Evolutionary conservation across 1,284 basidiomycete genomes (phyloP).

Genomic region (Ustilago esculenta): DNA sequence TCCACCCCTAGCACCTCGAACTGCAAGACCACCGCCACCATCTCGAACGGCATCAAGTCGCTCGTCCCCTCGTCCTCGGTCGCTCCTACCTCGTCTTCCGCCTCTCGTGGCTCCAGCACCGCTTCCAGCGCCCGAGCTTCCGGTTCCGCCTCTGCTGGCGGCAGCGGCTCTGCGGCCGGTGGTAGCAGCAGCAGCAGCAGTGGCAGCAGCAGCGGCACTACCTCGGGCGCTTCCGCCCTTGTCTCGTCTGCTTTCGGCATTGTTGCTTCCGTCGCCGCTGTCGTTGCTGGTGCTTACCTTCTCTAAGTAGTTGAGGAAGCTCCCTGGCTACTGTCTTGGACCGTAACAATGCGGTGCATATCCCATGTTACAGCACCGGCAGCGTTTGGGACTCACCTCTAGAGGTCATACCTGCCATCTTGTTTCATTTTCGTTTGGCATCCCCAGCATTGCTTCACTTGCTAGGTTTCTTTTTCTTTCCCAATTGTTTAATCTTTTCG

Average conservation of each 20-base stretch:
- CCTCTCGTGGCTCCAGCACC: constrained; percentile 7
- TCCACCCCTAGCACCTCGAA: constrained; percentile 56
- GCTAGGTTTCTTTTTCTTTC: background rate
- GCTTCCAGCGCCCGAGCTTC: constrained; percentile 6
- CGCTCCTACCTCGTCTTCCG: constrained; percentile 11
- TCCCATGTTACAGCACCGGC: too few species aligned
- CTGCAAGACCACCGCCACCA: constrained; percentile 46
- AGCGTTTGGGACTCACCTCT: too few species aligned
- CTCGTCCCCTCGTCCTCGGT: constrained; percentile 18
- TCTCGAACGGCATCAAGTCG: constrained; percentile 55
- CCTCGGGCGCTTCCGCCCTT: constrained; percentile 26
- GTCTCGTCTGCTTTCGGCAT: constrained; percentile 33
- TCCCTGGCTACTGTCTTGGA: too few species aligned
- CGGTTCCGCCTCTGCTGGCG: background rate
- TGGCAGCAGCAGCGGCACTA: constrained; percentile 7
- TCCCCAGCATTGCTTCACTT: constrained; percentile 6
- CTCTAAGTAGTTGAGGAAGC: constrained; percentile 33
- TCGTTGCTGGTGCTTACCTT: constrained; percentile 47
- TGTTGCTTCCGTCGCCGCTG: constrained; percentile 30
- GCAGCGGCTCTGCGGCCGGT: background rate
- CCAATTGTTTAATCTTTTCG: background rate
- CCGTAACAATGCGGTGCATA: too few species aligned
- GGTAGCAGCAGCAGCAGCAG: too few species aligned
- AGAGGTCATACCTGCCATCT: constrained; percentile 3
- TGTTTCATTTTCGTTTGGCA: background rate